Evolutionary conservation across 305 asterid genomes (phyloP).

Genomic region (Rubia peregrina): DNA sequence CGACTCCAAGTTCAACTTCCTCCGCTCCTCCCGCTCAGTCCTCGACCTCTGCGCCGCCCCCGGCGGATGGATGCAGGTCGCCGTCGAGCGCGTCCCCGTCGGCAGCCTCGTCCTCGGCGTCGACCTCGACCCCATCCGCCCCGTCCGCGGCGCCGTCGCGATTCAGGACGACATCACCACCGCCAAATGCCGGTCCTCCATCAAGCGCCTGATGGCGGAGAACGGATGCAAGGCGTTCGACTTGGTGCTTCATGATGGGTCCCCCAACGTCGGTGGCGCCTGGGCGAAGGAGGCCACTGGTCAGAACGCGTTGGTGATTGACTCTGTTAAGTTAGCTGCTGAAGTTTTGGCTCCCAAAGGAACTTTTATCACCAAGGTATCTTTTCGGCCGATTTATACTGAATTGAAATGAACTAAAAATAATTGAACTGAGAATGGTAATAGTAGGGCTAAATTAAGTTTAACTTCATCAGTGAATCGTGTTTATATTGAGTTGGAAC

Average conservation of each 20-base stretch:
- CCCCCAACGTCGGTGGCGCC: conserved; percentile 95
- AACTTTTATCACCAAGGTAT: conserved; percentile 74
- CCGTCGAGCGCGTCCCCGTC: conserved; percentile 71
- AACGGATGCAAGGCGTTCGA: conserved; percentile 68
- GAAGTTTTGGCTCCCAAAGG: conserved; percentile 87
- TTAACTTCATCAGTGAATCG: too few relatives aligned
- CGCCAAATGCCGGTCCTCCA: conserved; percentile 51
- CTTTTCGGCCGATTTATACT: too few relatives aligned
- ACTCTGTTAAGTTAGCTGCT: conserved; percentile 78
- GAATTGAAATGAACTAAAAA: too few relatives aligned
- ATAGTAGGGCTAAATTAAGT: too few relatives aligned
- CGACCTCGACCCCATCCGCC: conserved; percentile 79
- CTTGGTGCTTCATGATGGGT: conserved; percentile 81
- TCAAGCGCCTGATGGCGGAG: conserved; percentile 71
- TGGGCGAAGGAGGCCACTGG: conserved; percentile 90
- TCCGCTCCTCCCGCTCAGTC: conserved; percentile 63
- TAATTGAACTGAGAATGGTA: not conserved
- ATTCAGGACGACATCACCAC: conserved; percentile 75
- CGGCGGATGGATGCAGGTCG: conserved; percentile 98
- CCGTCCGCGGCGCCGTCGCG: conserved; percentile 74
- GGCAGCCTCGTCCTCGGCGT: conserved; percentile 82
- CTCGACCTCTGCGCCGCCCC: conserved; percentile 99
- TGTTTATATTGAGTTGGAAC: too few relatives aligned
- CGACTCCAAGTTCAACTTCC: conserved; percentile 60
- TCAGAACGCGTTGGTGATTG: conserved; percentile 87